Percentiles rank a stretch among this genome's conserved stretches.
phyloP scores from a whole-genome alignment of 192 early-diverging fungal species.

The Chytriomyces hyalinus region DNA sequence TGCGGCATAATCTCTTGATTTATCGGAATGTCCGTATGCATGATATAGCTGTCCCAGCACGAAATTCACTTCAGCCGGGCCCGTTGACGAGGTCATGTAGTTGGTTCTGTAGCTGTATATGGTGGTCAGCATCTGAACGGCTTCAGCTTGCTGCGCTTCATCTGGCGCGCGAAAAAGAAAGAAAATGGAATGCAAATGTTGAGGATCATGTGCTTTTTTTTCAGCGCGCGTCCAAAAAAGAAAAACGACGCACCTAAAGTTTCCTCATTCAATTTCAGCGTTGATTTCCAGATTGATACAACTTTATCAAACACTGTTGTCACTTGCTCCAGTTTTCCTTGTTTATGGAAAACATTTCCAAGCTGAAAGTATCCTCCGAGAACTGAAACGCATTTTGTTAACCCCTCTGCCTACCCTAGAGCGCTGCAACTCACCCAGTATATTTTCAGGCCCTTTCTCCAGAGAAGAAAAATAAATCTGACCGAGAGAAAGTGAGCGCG shows the following conservation, averaged over 20 bases:
- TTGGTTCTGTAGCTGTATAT: slow-evolving; percentile 41
- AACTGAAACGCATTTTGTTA: slow-evolving; percentile 30
- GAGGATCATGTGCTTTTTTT: background rate
- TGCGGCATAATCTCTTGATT: slow-evolving; percentile 43
- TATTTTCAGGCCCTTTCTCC: slow-evolving; percentile 50
- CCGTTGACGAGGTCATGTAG: slow-evolving; percentile 13
- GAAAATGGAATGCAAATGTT: background rate
- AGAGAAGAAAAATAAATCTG: slow-evolving; percentile 56
- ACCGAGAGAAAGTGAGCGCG: background rate
- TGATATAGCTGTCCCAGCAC: slow-evolving; percentile 43
- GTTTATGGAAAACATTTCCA: slow-evolving; percentile 51
- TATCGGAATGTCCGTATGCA: slow-evolving; percentile 34
- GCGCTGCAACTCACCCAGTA: slow-evolving; percentile 30
- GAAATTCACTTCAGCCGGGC: slow-evolving; percentile 35
- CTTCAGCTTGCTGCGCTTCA: slow-evolving; percentile 58
- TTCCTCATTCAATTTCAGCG: slow-evolving; percentile 32
- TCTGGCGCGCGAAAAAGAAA: slow-evolving; percentile 20
- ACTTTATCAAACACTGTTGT: slow-evolving; percentile 52
- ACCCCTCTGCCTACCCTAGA: background rate
- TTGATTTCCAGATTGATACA: slow-evolving; percentile 48
- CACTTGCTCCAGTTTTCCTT: slow-evolving; percentile 39
- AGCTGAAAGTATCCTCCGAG: slow-evolving; percentile 65
- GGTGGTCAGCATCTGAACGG: slow-evolving; percentile 52
- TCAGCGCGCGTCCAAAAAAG: background rate
- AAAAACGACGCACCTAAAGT: slow-evolving; percentile 4